Evolutionary conservation across 1,139 yeast genomes (phyloP).

Genomic region (Kodamaea fungicola): DNA sequence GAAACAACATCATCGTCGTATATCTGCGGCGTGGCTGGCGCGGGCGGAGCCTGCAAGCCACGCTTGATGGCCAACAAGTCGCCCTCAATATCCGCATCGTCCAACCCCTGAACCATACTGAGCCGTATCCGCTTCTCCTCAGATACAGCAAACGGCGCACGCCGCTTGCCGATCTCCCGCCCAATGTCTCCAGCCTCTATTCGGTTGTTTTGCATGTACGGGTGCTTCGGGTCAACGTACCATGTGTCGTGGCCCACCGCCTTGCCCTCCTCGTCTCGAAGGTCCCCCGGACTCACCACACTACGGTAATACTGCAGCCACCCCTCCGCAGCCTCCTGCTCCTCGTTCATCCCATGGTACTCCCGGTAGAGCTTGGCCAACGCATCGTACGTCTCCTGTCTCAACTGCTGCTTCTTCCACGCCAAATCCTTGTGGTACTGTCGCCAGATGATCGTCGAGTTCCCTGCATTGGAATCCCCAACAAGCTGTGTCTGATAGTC

Average conservation of each 20-base stretch:
- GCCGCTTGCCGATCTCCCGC: slow-evolving; percentile 9
- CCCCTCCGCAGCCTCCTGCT: slow-evolving; percentile 10
- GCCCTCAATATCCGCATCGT: slow-evolving; percentile 22
- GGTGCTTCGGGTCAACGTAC: slow-evolving; percentile 22
- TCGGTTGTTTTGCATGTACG: slow-evolving; percentile 24
- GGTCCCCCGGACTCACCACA: slow-evolving; percentile 19
- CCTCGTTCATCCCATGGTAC: slow-evolving; percentile 19
- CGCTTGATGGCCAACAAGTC: slow-evolving; percentile 13
- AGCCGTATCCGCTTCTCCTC: slow-evolving; percentile 13
- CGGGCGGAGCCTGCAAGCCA: no score
- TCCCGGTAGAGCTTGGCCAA: slow-evolving; percentile 26
- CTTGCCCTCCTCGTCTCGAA: slow-evolving; percentile 9
- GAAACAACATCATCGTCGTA: background rate
- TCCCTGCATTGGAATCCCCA: slow-evolving; percentile 20
- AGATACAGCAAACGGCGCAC: slow-evolving; percentile 6
- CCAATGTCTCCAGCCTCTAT: slow-evolving; percentile 34
- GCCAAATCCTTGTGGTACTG: slow-evolving; percentile 25
- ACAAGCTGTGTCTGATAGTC: slow-evolving; percentile 28
- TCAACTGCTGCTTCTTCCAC: slow-evolving; percentile 21
- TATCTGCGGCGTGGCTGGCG: background rate
- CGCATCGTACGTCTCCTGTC: slow-evolving; percentile 22
- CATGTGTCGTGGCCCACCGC: slow-evolving; percentile 23
- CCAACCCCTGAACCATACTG: slow-evolving; percentile 20
- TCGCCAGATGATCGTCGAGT: slow-evolving; percentile 33
- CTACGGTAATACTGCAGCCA: slow-evolving; percentile 33